These are phyloP conservation scores for Tetradesmus obliquus DNA, from an alignment of 139 green algal genomes.

Conservation along the genomic window DNA sequence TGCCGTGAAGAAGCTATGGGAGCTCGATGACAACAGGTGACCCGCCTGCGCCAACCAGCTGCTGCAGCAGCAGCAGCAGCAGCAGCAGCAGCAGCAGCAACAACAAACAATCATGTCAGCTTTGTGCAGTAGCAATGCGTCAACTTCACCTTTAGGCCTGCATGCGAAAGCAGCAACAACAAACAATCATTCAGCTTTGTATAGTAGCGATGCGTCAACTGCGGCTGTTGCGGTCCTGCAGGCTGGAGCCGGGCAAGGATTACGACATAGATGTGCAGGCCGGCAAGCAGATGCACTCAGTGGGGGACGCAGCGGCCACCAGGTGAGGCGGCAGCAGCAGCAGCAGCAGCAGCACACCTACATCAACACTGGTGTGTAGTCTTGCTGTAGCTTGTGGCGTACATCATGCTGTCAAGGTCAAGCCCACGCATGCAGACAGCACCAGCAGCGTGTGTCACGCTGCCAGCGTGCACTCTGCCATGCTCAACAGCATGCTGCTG, in stretches of 20 bases:
- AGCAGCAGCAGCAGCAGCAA: not conserved
- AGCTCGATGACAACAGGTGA: constrained; percentile 48
- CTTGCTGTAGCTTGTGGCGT: too few species aligned
- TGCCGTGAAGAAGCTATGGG: not conserved
- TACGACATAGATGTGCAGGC: constrained; percentile 60
- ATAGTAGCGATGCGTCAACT: too few species aligned
- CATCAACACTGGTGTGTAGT: not conserved
- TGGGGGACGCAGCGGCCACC: constrained; percentile 42
- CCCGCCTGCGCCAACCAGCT: not conserved
- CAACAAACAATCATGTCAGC: too few species aligned
- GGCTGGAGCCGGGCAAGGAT: constrained; percentile 45
- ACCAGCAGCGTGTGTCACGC: too few species aligned
- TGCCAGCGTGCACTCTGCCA: too few species aligned
- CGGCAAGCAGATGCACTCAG: constrained; percentile 60
- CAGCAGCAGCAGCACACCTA: not conserved
- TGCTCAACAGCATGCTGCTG: too few species aligned
- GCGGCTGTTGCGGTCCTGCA: not conserved
- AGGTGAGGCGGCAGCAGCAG: not conserved
- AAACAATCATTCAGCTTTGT: too few species aligned
- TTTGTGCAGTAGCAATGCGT: too few species aligned
- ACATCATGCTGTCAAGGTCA: too few species aligned
- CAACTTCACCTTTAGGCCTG: too few species aligned
- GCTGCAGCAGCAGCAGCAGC: not conserved
- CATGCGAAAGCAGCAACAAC: too few species aligned
- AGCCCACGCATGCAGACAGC: too few species aligned